phyloP scores from a whole-genome alignment of 768 basidiomycete genomes.

The Calocybe gangraenosa region DNA sequence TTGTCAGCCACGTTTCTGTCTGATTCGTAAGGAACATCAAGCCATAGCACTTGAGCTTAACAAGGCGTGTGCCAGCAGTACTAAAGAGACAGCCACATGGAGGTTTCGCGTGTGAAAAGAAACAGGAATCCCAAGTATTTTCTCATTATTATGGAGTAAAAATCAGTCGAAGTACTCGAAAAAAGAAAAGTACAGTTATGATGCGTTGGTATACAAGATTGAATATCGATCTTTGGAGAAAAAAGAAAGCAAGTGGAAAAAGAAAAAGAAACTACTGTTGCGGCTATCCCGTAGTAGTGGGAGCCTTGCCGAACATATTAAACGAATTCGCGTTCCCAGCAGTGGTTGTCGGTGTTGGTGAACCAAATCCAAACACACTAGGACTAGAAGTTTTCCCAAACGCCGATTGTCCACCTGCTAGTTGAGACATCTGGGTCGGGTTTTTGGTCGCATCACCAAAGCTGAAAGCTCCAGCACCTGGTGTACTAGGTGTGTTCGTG shows the following conservation, averaged over 20 bases:
- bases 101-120: too few relatives aligned
- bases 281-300: conserved; percentile 23
- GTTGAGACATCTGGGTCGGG: conserved; percentile 18
- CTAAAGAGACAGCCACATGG: too few relatives aligned
- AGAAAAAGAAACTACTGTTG: conserved; percentile 17
- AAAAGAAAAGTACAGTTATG: conserved; percentile 13
- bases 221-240: too few relatives aligned
- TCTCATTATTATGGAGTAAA: too few relatives aligned
- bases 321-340: conserved; percentile 8
- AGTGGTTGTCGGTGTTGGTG: not conserved
- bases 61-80: too few relatives aligned
- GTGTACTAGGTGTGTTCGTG: conserved; percentile 3
- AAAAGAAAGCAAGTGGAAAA: too few relatives aligned
- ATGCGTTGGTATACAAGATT: conserved; percentile 15
- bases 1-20: too few relatives aligned
- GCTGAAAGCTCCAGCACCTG: conserved; percentile 11
- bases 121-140: too few relatives aligned
- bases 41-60: too few relatives aligned
- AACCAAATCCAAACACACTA: conserved; percentile 30
- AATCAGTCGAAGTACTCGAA: too few relatives aligned
- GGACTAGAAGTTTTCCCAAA: conserved; percentile 18
- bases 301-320: conserved; percentile 17
- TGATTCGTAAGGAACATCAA: too few relatives aligned
- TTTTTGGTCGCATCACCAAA: conserved; percentile 15
- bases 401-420: conserved; percentile 20